Conservation (phyloP, 2,329 filamentous ascomycete genomes). For the Fusarium drepaniforme region DNA sequence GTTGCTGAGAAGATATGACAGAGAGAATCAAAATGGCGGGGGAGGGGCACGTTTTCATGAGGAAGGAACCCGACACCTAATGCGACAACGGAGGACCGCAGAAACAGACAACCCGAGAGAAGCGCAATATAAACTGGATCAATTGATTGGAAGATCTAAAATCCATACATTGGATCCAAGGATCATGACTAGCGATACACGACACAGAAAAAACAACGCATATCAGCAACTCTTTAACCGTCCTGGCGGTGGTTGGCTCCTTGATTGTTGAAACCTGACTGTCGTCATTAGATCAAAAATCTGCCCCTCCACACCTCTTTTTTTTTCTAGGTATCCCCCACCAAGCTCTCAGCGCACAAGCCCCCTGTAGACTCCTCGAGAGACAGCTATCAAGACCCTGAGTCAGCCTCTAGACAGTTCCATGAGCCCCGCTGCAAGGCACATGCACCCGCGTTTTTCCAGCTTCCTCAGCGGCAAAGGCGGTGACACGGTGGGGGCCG, state of each 20-base stretch:
- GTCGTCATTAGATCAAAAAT: slow-evolving; percentile 33
- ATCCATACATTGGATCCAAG: background rate
- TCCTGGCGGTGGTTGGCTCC: slow-evolving; percentile 21
- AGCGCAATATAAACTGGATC: background rate
- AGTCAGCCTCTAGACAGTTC: slow-evolving; percentile 3
- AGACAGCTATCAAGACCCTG: slow-evolving; percentile 13
- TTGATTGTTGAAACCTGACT: slow-evolving; percentile 4
- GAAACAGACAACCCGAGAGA: slow-evolving; percentile 30
- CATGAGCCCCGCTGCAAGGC: slow-evolving; percentile 7
- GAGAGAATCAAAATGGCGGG: slow-evolving; percentile 38
- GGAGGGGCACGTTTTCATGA: slow-evolving; percentile 44
- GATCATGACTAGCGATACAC: slow-evolving; percentile 29
- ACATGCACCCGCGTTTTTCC: background rate
- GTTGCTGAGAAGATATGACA: slow-evolving; percentile 30
- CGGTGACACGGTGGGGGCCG: slow-evolving; percentile 30
- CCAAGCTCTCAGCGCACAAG: background rate
- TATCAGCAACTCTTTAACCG: slow-evolving; percentile 26
- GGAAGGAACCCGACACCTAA: slow-evolving; percentile 5
- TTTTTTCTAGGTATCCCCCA: background rate
- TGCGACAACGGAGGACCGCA: slow-evolving; percentile 28
- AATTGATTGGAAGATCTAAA: slow-evolving; percentile 40
- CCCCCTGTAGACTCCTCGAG: slow-evolving; percentile 17
- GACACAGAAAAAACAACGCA: slow-evolving; percentile 39
- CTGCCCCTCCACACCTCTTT: slow-evolving; percentile 34
- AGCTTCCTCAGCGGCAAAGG: slow-evolving; percentile 21